phyloP scores from a whole-genome alignment of 2,329 filamentous ascomycete species.

The Pseudogymnoascus sp. region DNA sequence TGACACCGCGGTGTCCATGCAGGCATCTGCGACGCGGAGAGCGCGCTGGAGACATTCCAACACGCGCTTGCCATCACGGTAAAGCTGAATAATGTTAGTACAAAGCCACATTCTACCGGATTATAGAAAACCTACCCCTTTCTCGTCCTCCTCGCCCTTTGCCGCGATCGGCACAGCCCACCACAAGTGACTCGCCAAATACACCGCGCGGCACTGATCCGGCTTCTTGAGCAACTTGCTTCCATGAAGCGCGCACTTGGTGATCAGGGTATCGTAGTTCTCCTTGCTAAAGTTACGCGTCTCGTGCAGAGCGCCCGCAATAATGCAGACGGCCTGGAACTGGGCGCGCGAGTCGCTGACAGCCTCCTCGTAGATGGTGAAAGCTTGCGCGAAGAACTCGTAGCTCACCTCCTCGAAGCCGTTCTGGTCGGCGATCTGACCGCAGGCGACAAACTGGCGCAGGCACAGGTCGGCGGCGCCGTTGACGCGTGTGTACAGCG shows the following conservation, averaged over 20 bases:
- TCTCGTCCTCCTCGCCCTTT: slow-evolving; percentile 72
- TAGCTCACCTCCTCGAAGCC: slow-evolving; percentile 95
- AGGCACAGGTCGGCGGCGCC: slow-evolving; percentile 82
- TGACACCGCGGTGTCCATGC: slow-evolving; percentile 96
- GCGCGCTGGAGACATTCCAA: slow-evolving; percentile 93
- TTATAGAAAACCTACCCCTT: slow-evolving; percentile 51
- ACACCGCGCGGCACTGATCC: slow-evolving; percentile 94
- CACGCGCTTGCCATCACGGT: slow-evolving; percentile 94
- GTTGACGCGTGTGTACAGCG: slow-evolving; percentile 75
- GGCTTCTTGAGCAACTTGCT: slow-evolving; percentile 97
- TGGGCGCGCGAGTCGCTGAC: slow-evolving; percentile 94
- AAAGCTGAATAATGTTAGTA: slow-evolving; percentile 52
- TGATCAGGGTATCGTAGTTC: slow-evolving; percentile 98
- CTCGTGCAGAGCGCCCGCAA: slow-evolving; percentile 81
- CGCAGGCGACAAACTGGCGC: slow-evolving; percentile 82
- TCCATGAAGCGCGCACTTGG: slow-evolving; percentile 91
- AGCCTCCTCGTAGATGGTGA: slow-evolving; percentile 94
- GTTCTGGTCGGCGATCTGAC: slow-evolving; percentile 84
- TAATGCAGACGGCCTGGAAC: slow-evolving; percentile 94
- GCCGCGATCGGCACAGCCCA: slow-evolving; percentile 83
- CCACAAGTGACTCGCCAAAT: slow-evolving; percentile 94
- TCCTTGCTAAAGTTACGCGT: slow-evolving; percentile 89
- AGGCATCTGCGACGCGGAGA: slow-evolving; percentile 91
- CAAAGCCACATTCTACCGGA: background rate
- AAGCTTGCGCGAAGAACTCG: slow-evolving; percentile 96